Percentiles rank a stretch among this genome's conserved stretches.
Conservation (phyloP, 2,329 filamentous ascomycete species). For the Gnomoniopsis sp. region DNA sequence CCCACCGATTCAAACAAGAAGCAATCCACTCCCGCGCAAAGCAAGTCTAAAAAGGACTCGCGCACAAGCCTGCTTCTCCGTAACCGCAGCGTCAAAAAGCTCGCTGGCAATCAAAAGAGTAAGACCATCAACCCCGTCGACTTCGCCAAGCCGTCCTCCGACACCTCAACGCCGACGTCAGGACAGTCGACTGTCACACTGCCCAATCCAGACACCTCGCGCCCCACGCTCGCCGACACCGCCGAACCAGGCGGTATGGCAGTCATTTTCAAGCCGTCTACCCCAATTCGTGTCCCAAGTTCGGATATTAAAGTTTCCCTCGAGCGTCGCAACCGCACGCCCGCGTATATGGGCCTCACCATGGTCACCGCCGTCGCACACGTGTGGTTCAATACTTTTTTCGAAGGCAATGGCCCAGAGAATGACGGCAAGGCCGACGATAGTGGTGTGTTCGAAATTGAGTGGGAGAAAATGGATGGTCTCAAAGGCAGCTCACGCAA, state of each 20-base stretch:
- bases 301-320: slow-evolving; percentile 90
- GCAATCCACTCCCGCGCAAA: slow-evolving; percentile 20
- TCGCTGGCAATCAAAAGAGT: slow-evolving; percentile 21
- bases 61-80: slow-evolving; percentile 18
- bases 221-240: slow-evolving; percentile 9
- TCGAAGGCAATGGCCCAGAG: slow-evolving; percentile 78
- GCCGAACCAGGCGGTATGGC: slow-evolving; percentile 62
- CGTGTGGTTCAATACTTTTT: slow-evolving; percentile 95
- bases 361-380: slow-evolving; percentile 93
- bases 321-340: slow-evolving; percentile 77
- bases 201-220: slow-evolving; percentile 8
- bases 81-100: slow-evolving; percentile 13
- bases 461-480: slow-evolving; percentile 76
- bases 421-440: slow-evolving; percentile 61
- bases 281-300: slow-evolving; percentile 67
- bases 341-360: slow-evolving; percentile 73
- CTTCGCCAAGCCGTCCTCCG: slow-evolving; percentile 1
- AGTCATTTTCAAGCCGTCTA: slow-evolving; percentile 72
- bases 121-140: slow-evolving; percentile 27
- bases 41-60: slow-evolving; percentile 21
- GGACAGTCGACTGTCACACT: slow-evolving; percentile 14
- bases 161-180: slow-evolving; percentile 15
- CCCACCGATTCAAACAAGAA: slow-evolving; percentile 20
- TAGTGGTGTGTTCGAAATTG: slow-evolving; percentile 59
- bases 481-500: slow-evolving; percentile 87